Percentiles rank a stretch among this genome's conserved stretches.
phyloP scores from a whole-genome alignment of 148 eudicot species.

The Amaranthus palmeri region DNA sequence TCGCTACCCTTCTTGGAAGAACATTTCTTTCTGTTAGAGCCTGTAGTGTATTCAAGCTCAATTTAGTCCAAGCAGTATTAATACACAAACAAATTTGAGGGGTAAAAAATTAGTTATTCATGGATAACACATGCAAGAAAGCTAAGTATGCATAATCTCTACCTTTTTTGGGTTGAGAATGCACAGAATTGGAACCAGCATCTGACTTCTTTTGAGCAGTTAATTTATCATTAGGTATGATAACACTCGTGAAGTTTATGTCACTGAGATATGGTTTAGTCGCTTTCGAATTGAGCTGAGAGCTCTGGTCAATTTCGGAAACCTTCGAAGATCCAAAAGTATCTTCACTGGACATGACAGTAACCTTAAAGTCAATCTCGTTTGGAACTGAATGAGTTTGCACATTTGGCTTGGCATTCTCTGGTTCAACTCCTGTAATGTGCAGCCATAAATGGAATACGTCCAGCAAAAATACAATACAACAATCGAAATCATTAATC shows the following conservation, averaged over 20 bases:
- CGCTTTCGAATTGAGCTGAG: conserved; percentile 1
- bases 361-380: conserved; percentile 22
- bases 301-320: conserved; percentile 10
- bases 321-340: conserved; percentile 8
- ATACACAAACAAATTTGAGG: not conserved
- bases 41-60: conserved; percentile 37
- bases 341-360: conserved; percentile 10
- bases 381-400: conserved; percentile 11
- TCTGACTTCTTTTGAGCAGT: conserved; percentile 22
- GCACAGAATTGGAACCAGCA: conserved; percentile 19
- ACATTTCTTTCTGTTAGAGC: conserved; percentile 31
- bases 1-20: conserved; percentile 37
- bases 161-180: conserved; percentile 23
- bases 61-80: conserved; percentile 6
- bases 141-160: not conserved
- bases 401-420: conserved; percentile 12
- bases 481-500: not conserved
- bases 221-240: conserved; percentile 24
- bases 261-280: conserved; percentile 17
- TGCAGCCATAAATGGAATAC: conserved; percentile 8
- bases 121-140: not conserved
- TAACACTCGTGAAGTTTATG: conserved; percentile 24
- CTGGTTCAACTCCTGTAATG: conserved; percentile 24
- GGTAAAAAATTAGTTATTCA: not conserved
- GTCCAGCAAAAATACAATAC: not conserved